A percentile compares a stretch with the other conserved stretches of the same genome.
phyloP scores from a whole-genome alignment of 352 stramenopile genomes.

The Globisporangium uncinulatum region DNA sequence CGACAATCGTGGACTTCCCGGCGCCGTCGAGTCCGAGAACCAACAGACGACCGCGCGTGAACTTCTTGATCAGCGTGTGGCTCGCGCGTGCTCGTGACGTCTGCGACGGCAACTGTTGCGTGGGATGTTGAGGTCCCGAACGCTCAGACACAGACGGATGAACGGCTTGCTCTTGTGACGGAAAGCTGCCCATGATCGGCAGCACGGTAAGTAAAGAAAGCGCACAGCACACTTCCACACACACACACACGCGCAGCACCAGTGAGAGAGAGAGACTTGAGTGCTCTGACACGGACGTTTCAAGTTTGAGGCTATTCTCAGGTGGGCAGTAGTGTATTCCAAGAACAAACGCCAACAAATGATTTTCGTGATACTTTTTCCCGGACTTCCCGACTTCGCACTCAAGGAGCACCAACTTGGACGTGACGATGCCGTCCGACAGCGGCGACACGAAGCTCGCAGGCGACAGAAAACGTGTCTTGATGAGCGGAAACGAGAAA shows the following conservation, averaged over 20 bases:
- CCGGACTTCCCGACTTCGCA: too few species aligned
- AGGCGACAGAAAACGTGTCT: slow-evolving; percentile 3
- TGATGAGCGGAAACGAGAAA: slow-evolving; percentile 5
- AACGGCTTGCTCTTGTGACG: slow-evolving; percentile 26
- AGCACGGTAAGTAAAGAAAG: background rate
- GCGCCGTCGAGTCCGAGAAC: slow-evolving; percentile 50
- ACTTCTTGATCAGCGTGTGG: slow-evolving; percentile 29
- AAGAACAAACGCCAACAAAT: too few species aligned
- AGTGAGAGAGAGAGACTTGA: background rate
- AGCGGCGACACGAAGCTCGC: slow-evolving; percentile 1
- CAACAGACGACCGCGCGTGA: slow-evolving; percentile 33
- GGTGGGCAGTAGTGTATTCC: too few species aligned
- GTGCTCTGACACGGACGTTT: too few species aligned
- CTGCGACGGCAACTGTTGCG: background rate
- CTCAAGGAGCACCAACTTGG: too few species aligned
- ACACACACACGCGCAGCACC: background rate
- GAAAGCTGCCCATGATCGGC: slow-evolving; percentile 30
- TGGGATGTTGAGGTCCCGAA: too few species aligned
- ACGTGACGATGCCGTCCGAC: slow-evolving; percentile 11
- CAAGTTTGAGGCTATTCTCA: too few species aligned
- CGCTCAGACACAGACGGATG: background rate
- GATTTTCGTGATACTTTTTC: too few species aligned
- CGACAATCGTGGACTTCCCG: slow-evolving; percentile 53
- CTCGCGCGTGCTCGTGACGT: slow-evolving; percentile 16
- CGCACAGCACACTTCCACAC: background rate